Evolutionary conservation across 805 yeast species (phyloP).

Genomic region (Cyberlindnera maritima): DNA sequence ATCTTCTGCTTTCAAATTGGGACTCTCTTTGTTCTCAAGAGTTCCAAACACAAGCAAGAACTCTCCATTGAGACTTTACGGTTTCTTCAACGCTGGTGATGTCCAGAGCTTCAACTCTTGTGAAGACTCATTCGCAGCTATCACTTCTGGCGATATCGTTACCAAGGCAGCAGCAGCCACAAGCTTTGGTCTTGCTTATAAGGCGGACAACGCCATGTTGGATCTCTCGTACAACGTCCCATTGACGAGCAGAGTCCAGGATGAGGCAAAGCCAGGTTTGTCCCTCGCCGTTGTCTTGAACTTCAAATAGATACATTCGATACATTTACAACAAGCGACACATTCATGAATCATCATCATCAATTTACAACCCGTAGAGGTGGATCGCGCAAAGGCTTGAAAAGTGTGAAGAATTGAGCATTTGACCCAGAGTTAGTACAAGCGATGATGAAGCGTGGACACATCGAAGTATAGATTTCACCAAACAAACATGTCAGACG

Average conservation of each 20-base stretch:
- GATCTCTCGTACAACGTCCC: slow-evolving; percentile 58
- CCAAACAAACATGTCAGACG: slow-evolving; percentile 9
- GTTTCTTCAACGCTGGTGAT: slow-evolving; percentile 59
- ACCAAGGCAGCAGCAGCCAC: slow-evolving; percentile 40
- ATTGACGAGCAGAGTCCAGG: slow-evolving; percentile 42
- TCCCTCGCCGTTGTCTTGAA: slow-evolving; percentile 51
- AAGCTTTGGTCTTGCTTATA: slow-evolving; percentile 53
- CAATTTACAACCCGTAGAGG: too few relatives aligned
- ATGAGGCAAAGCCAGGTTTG: slow-evolving; percentile 51
- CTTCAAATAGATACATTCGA: slow-evolving; percentile 18
- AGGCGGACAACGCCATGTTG: slow-evolving; percentile 49
- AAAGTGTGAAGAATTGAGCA: too few relatives aligned
- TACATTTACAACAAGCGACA: background rate
- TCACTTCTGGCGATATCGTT: slow-evolving; percentile 23
- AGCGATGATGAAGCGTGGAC: too few relatives aligned
- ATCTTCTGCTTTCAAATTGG: slow-evolving; percentile 45
- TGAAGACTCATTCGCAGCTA: slow-evolving; percentile 18
- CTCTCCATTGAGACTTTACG: slow-evolving; percentile 58
- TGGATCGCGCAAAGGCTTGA: too few relatives aligned
- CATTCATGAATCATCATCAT: background rate
- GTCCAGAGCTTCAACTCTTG: slow-evolving; percentile 28
- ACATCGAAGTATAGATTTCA: too few relatives aligned
- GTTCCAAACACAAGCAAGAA: slow-evolving; percentile 45
- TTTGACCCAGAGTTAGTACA: too few relatives aligned
- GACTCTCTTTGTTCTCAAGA: slow-evolving; percentile 48